Evolutionary conservation across 23 red algal species (phyloP), one percentile per base, ranked within the genome.

Genomic region (Gracilaria gracilis): DNA sequence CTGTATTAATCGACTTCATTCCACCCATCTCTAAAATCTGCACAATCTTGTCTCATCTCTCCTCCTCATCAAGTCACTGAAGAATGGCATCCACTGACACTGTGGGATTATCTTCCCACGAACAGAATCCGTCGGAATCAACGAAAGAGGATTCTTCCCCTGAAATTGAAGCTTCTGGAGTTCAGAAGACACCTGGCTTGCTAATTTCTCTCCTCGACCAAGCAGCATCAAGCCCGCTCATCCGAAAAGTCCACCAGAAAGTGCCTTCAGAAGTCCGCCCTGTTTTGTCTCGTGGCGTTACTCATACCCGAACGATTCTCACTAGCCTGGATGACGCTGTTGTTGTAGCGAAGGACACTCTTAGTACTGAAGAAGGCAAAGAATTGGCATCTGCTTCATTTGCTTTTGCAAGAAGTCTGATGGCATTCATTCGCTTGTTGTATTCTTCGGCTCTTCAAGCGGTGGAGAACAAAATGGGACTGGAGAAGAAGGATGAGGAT

Each of bases 331-430:
- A 77, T 28, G 46, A 50, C 8, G 72, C 72, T 15, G 72, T 77
- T 14, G 46, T 51, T 23, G 72, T 31, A 29, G 72, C 72, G 0
- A 77, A 50, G 50, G 72, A 51, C 23, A 37, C 72, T 39, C 72
- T 77, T 51, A 42, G 2, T 23, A 77, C 72, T 23, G 42, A 77
- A 0, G 72, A 77, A 77, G 72, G 72, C 39, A 77, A 77, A 20
- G 40, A 77, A 50, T 20, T 77, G 11, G 72, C 46, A 25, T 77
- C 72, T 28, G 72, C 72, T 20, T 77, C 72, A 31, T 77, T 40
- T 31, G 46, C 72, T 50, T 77, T 77, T 31, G 38, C 46, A 14
- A 77, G 39, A 51, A 77, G 72, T 33, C 21, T 77, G n/a, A 50
- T 51, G 5, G 72, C 72, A 48, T 77, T 77, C 15, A 23, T 77